Base-by-base conservation (phyloP, 2,329 filamentous ascomycete species). In the Aspergillus fumigatus region DNA sequence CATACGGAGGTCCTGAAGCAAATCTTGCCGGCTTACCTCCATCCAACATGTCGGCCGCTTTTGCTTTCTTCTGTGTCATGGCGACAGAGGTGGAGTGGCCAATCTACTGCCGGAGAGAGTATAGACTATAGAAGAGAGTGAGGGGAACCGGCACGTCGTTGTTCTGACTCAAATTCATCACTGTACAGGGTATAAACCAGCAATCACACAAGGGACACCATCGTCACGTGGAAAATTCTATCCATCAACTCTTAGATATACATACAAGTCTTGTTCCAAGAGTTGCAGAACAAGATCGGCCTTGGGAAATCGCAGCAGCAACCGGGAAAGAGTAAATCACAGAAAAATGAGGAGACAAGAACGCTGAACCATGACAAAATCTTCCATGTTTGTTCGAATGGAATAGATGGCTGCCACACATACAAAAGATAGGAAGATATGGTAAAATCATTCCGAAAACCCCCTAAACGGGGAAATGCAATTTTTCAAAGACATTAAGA, bases 21-120 rank as follows among this genome's bases (percentile, higher is more conserved):
- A 14, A 35, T 21, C 10, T 32, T 3, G 25, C 40, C 17, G 27
- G 47, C 65, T 60, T 52, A 75, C 74, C 72, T 63, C 72, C 67
- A 14, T 56, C 56, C 4, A 64, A 55, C 17, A 60, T 51, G 43
- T 71, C 70, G 50, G 75, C 72, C 25, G 52, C 52, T 57, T 75
- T 77, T 43, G 65, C 70, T 54, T 74, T 78, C 48, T 68, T 70
- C 23, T 73, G 73, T 38, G 70, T 71, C 76, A 78, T 78, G 29
- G 3, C 67, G 48, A 35, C 27, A 21, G 25, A 23, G 25, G 29
- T 21, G 40, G 32, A 63, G 62, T n/a, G 43, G 23, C 48, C 47
- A 51, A 25, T 32, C 14, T 32, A 23, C 35, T 27, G 52, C 17
- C 27, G 47, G 19, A 17, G 23, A 50, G 1, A 32, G 10, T 10